Evolutionary conservation across 805 yeast species (phyloP).

Genomic region (Saturnispora ahearnii): DNA sequence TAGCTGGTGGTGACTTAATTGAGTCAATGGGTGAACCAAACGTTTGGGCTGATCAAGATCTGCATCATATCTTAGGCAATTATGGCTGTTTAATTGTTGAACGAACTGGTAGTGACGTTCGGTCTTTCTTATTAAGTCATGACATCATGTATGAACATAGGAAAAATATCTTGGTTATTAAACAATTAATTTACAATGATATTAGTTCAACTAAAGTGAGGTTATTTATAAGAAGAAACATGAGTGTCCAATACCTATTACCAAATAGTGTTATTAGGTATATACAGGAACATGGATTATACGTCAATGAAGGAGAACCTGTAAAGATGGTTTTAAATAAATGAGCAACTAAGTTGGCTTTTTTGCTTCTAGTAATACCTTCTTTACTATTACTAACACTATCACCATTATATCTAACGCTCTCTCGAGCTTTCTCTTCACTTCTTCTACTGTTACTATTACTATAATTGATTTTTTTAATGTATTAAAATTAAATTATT

Average conservation of each 20-base stretch:
- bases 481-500: constrained; percentile 14
- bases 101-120: constrained; percentile 92
- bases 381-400: background rate
- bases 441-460: background rate
- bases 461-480: background rate
- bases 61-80: constrained; percentile 89
- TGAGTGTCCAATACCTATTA: constrained; percentile 90
- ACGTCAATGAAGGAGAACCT: constrained; percentile 82
- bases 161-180: constrained; percentile 85
- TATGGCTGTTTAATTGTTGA: constrained; percentile 96
- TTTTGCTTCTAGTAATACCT: background rate
- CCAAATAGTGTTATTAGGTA: constrained; percentile 94
- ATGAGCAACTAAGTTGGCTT: background rate
- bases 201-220: constrained; percentile 92
- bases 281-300: constrained; percentile 84
- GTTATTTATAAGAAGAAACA: constrained; percentile 83
- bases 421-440: background rate
- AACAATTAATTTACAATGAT: constrained; percentile 93
- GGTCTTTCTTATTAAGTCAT: constrained; percentile 84
- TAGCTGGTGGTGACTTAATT: constrained; percentile 96
- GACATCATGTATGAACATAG: constrained; percentile 97
- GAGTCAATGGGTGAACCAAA: constrained; percentile 99
- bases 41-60: constrained; percentile 95
- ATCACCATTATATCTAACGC: background rate
- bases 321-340: constrained; percentile 70